phyloP scores from a whole-genome alignment of 2,329 filamentous ascomycete species.

The Alternaria conjuncta region DNA sequence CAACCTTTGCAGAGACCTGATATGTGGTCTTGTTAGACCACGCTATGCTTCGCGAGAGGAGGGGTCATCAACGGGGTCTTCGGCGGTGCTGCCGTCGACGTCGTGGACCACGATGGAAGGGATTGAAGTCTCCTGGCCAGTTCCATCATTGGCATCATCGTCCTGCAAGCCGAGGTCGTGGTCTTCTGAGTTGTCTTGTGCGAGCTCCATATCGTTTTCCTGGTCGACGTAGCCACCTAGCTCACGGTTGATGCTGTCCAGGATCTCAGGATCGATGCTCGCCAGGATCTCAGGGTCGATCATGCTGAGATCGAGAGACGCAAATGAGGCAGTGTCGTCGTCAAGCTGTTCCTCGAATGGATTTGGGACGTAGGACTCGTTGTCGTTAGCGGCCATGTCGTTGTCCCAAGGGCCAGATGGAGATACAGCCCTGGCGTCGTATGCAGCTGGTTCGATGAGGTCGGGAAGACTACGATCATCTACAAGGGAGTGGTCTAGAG shows the following conservation, averaged over 20 bases:
- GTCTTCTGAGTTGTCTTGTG: neutral
- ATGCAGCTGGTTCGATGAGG: neutral
- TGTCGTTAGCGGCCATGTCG: neutral
- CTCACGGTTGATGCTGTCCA: neutral
- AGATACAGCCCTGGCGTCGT: neutral
- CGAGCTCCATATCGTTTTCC: no score
- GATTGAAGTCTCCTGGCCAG: neutral
- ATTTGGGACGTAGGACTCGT: neutral
- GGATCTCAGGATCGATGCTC: neutral
- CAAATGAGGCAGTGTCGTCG: neutral
- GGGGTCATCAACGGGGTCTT: neutral
- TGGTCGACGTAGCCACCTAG: neutral
- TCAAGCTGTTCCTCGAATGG: neutral
- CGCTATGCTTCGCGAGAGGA: neutral
- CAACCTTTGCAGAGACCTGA: neutral
- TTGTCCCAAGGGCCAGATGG: neutral
- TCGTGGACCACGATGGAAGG: neutral
- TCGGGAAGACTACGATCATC: neutral
- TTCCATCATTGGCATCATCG: no score
- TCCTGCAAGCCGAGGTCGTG: neutral
- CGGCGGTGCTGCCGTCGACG: neutral
- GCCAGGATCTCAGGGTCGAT: neutral
- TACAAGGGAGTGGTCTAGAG: neutral
- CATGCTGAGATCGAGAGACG: neutral
- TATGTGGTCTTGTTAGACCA: rapidly evolving